Evolutionary conservation across 2,329 filamentous ascomycete species (phyloP), one percentile per base, ranked within the genome.

Genomic region (Rhynchosporium agropyri): DNA sequence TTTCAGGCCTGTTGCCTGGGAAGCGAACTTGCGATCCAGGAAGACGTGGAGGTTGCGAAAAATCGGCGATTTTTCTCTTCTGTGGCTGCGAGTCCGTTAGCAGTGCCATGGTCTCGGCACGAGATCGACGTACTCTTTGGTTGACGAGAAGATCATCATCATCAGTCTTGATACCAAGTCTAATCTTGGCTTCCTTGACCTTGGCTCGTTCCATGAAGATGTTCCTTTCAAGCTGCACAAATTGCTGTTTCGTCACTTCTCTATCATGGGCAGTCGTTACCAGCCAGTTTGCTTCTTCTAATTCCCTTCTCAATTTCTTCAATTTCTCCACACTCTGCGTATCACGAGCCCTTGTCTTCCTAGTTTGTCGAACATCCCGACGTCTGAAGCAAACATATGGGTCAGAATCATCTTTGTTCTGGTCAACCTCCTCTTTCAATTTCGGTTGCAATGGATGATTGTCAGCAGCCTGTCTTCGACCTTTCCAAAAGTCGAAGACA

Each of bases 321-420:
- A 99, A 84, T 77, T 97, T 97, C 75, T 99, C 95, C 60, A 90
- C 91, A 71, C 94, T 92, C 77, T 97, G 94, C 42, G 91, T 91
- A 79, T 99, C 95, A 73, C 95, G 88, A 70, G 91, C 92, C 73
- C 95, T 86, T 43, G 95, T 99, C 79, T 98, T 99, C 71, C 95
- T 90, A 56, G 92, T 94, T 76, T 96, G 92, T 63, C 95, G 89
- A 53, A 96, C 91, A 77, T 99, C 95, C 67, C 95, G 90, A 70
- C 95, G 88, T 74, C 95, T 87, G 84, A 99, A 99, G 78, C 95
- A 99, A 72, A 99, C 93, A 78, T 97, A 99, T 55, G 95, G 95
- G 77, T 99, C 95, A 71, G 91, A 87, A 75, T 99, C 95, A 76
- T 99, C 95, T 65, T 89, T 96, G 68, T 98, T 94, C 74, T 92